Evolutionary conservation across 768 basidiomycete genomes (phyloP).

Genomic region (Boletus vinaceobasis): DNA sequence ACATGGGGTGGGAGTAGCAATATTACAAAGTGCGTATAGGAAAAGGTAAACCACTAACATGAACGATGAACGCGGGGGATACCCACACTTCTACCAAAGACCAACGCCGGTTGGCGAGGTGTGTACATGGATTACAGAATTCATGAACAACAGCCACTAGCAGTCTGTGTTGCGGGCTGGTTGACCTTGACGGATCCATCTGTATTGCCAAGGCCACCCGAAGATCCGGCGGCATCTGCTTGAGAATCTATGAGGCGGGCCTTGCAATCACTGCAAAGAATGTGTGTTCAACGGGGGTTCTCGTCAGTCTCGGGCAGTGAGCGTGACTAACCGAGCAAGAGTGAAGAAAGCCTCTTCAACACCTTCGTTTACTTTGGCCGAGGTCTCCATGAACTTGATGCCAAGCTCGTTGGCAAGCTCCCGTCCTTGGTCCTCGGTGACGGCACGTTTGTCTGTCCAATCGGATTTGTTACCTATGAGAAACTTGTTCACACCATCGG

Average conservation of each 20-base stretch:
- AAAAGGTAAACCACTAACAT: conserved; percentile 9
- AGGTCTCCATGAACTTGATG: conserved; percentile 97
- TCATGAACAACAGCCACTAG: conserved; percentile 55
- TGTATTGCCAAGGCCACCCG: conserved; percentile 34
- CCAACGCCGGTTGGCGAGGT: neutral
- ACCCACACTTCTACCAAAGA: conserved; percentile 1
- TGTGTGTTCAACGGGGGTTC: neutral
- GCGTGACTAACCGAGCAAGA: conserved; percentile 75
- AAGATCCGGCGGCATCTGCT: conserved; percentile 51
- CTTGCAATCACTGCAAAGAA: conserved; percentile 82
- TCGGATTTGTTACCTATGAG: conserved; percentile 99
- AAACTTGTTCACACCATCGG: conserved; percentile 98
- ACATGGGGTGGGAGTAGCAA: conserved; percentile 9
- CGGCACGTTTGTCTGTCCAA: conserved; percentile 93
- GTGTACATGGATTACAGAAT: conserved; percentile 4
- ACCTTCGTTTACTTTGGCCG: conserved; percentile 94
- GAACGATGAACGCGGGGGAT: conserved; percentile 3
- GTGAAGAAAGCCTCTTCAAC: conserved; percentile 99
- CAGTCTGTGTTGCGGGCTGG: conserved; percentile 47
- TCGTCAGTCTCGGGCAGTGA: neutral
- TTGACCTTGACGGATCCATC: conserved; percentile 66
- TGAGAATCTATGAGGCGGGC: conserved; percentile 94
- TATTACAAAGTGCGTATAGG: conserved; percentile 19
- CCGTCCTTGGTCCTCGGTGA: conserved; percentile 88
- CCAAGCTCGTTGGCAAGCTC: conserved; percentile 91